Conservation (phyloP, 208 protist species). For the Trypanosomatidae sp. region DNA sequence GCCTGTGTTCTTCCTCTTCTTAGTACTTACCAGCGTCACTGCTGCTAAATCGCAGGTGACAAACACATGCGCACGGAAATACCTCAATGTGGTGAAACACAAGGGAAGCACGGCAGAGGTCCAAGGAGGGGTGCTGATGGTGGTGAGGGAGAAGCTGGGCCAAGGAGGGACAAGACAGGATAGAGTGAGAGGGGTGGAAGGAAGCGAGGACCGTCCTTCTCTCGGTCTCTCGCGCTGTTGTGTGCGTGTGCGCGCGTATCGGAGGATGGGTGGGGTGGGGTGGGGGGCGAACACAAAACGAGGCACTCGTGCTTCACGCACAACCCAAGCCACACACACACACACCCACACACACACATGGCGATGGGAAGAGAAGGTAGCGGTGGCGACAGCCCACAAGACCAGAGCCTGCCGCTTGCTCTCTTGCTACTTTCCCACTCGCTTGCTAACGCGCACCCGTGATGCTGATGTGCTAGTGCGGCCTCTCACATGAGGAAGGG, state of each 20-base stretch:
- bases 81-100: too few relatives aligned
- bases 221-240: background rate
- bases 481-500: constrained; percentile 80
- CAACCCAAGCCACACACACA: too few relatives aligned
- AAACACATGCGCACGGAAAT: too few relatives aligned
- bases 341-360: background rate
- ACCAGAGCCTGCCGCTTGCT: background rate
- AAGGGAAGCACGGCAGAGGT: too few relatives aligned
- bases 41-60: too few relatives aligned
- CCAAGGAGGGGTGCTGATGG: too few relatives aligned
- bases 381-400: background rate
- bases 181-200: background rate
- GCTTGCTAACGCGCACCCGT: background rate
- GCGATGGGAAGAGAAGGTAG: background rate
- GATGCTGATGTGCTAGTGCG: background rate
- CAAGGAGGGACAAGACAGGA: background rate
- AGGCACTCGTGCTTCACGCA: too few relatives aligned
- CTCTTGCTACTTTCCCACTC: background rate
- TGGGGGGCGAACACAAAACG: too few relatives aligned
- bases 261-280: too few relatives aligned
- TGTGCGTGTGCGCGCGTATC: too few relatives aligned
- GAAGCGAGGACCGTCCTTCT: background rate
- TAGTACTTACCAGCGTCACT: too few relatives aligned
- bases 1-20: too few relatives aligned
- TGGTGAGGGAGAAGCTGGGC: background rate